phyloP scores from a whole-genome alignment of 192 early-diverging fungal species.

The Podila epicladia region DNA sequence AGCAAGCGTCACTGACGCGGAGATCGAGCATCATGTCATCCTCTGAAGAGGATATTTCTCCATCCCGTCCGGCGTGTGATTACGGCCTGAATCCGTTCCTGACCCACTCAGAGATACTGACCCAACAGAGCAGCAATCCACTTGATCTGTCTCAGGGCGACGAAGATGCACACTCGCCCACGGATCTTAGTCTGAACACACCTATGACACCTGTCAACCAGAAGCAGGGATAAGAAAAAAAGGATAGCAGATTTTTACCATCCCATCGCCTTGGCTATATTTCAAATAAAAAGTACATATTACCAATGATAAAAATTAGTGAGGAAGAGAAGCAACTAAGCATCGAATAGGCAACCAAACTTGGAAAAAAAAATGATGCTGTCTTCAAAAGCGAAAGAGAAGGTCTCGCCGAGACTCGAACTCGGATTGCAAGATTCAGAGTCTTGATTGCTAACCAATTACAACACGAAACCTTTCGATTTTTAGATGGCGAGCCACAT shows the following conservation, averaged over 20 bases:
- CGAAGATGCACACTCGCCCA: slow-evolving; percentile 28
- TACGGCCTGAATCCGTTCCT: background rate
- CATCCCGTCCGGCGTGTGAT: background rate
- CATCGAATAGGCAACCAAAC: too few species aligned
- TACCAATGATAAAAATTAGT: too few species aligned
- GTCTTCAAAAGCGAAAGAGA: background rate
- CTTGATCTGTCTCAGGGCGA: slow-evolving; percentile 12
- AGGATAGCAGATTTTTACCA: too few species aligned
- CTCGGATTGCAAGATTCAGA: slow-evolving; percentile 27
- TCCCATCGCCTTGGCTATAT: too few species aligned
- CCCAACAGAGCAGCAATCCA: background rate
- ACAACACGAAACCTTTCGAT: slow-evolving; percentile 21
- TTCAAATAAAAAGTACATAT: too few species aligned
- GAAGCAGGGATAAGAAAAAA: too few species aligned
- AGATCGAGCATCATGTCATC: background rate
- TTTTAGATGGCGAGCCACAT: background rate
- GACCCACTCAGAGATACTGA: background rate
- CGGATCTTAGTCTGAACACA: background rate
- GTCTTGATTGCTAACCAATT: slow-evolving; percentile 39
- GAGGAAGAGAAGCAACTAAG: too few species aligned
- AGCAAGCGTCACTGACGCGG: background rate
- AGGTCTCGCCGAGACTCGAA: slow-evolving; percentile 33
- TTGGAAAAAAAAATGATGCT: background rate
- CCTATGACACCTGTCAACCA: too few species aligned
- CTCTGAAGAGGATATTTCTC: background rate